Evolutionary conservation across 1,284 basidiomycete genomes (phyloP), one percentile per base, ranked within the genome.

Genomic region (Porodaedalea pini): DNA sequence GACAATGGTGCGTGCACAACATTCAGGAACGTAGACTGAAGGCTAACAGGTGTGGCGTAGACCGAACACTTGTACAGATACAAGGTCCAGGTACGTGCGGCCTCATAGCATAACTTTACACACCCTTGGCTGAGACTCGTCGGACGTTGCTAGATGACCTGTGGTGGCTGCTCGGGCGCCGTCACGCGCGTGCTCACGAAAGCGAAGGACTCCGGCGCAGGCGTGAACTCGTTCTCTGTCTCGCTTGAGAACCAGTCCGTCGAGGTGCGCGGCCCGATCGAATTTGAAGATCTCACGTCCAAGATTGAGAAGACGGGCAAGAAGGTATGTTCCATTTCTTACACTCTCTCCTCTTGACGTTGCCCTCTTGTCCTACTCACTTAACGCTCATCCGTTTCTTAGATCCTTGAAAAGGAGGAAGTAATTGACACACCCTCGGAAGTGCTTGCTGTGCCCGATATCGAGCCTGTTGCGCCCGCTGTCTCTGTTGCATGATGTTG

Each of bases 261-360:
- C 25, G 41, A 55, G 13, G 58, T 60, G n/a, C 44, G 17, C n/a
- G 58, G 58, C n/a, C 31, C 54, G 6, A 56, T 60, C 31, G 27
- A 50, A 3, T 39, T 51, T n/a, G 58, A 37, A 2, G 41, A 51
- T 11, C 41, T 60, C 13, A 60, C 58, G 13, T 41, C 21, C 3
- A 23, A 27, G 37, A 60, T 60, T 25, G 50, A 34, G 49, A 60
- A 60, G 54, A 60, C 58, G 34, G 58, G 58, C 19, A 60, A 60
- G 54, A 47, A 60, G 58, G 58, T 60, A 23, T 21, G 54, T 47
- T 27, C 15, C 10, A 17, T 15, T 3, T 44, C 13, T 4, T 10
- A 29, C 41, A 17, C n/a, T 44, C 32, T 44, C 21, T 8, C 7
- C 32, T 36, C 19, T 19, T 29, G 23, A 10, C 11, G 31, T 43